phyloP scores from a whole-genome alignment of 2,329 filamentous ascomycete genomes.

The Talaromyces marneffei region DNA sequence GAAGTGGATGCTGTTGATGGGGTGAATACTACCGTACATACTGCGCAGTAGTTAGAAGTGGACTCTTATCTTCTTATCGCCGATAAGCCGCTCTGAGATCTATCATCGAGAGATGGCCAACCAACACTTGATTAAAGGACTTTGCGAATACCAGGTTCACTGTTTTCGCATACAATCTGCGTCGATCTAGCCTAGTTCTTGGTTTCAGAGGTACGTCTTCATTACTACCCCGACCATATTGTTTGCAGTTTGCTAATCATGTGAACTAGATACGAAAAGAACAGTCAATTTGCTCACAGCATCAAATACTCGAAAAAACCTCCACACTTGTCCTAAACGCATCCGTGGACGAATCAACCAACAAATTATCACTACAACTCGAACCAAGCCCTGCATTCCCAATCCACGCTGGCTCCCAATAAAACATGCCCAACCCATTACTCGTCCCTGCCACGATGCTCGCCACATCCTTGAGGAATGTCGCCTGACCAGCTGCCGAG shows the following conservation, averaged over 20 bases:
- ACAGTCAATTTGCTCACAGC: not conserved
- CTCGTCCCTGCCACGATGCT: slow-evolving; percentile 49
- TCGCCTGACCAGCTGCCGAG: slow-evolving; percentile 56
- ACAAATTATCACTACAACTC: slow-evolving; percentile 58
- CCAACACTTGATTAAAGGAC: not conserved
- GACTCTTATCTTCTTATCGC: not conserved
- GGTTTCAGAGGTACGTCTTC: not conserved
- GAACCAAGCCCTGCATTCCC: slow-evolving; percentile 60
- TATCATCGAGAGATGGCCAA: not conserved
- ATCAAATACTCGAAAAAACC: slow-evolving; percentile 39
- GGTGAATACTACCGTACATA: no score
- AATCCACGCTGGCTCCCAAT: slow-evolving; percentile 70
- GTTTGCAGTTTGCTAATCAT: not conserved
- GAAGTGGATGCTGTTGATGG: no score
- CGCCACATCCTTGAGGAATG: slow-evolving; percentile 57
- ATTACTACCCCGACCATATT: not conserved
- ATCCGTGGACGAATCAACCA: slow-evolving; percentile 52
- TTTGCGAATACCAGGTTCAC: not conserved
- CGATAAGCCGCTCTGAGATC: not conserved
- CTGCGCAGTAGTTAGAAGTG: no score
- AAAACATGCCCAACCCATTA: slow-evolving; percentile 58
- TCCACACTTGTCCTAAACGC: slow-evolving; percentile 53
- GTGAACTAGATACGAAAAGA: not conserved
- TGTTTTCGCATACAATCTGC: not conserved
- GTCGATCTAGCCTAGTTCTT: not conserved